A percentile compares a stretch with the other conserved stretches of the same genome.
These are phyloP conservation scores for Xanthoconium purpureum DNA, from an alignment of 768 basidiomycete species.

Conservation along the genomic window DNA sequence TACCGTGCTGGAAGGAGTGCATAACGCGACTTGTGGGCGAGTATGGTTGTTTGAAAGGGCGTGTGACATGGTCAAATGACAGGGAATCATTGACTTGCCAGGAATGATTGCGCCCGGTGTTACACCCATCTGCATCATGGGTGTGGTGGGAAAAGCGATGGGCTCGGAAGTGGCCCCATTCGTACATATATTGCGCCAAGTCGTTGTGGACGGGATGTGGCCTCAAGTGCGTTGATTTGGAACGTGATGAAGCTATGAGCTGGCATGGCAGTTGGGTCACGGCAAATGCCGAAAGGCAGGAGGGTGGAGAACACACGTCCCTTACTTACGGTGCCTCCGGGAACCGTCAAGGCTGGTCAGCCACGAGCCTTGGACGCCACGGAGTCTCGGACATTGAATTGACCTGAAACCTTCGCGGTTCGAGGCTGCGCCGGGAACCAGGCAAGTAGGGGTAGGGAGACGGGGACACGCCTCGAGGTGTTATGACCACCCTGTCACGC, in stretches of 20 bases:
- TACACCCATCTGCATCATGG: background rate
- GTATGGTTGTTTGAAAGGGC: background rate
- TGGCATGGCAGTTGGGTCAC: conserved; percentile 14
- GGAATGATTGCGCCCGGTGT: conserved; percentile 19
- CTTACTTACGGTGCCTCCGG: background rate
- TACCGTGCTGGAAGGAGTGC: conserved; percentile 6
- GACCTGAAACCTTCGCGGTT: conserved; percentile 31
- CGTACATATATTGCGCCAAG: background rate
- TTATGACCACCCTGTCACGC: background rate
- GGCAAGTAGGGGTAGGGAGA: background rate
- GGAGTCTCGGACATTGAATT: conserved; percentile 34
- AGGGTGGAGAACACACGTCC: conserved; percentile 1
- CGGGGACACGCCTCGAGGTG: conserved; percentile 12
- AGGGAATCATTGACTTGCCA: conserved; percentile 12
- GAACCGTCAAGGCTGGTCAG: background rate
- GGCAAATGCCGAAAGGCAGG: background rate
- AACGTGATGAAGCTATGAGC: background rate
- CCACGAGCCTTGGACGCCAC: conserved; percentile 14
- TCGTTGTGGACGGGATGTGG: conserved; percentile 10
- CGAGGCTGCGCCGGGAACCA: background rate
- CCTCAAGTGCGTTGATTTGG: conserved; percentile 8
- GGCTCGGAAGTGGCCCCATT: conserved; percentile 9
- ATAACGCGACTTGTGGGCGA: conserved; percentile 13
- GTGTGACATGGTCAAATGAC: conserved; percentile 15
- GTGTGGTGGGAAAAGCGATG: conserved; percentile 17